Percentiles rank a stretch among this genome's conserved stretches.
phyloP scores from a whole-genome alignment of 805 yeast genomes.

The Candida stauntonica region DNA sequence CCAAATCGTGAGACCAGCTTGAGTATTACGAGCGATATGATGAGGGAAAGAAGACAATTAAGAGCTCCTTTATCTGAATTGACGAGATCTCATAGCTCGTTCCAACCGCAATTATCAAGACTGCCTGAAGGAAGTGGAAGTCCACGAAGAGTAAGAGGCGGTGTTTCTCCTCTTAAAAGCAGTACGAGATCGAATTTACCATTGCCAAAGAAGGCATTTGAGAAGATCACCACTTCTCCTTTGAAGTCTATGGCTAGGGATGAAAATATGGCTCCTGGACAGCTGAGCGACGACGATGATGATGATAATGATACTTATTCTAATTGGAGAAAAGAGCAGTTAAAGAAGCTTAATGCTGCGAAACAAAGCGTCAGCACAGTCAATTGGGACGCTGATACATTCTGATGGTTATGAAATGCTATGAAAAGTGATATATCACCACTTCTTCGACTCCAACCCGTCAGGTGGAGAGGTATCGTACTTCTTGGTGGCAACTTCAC shows the following conservation, averaged over 20 bases:
- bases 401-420: conserved; percentile 7
- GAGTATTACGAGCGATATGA: conserved; percentile 10
- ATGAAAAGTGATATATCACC: too few relatives aligned
- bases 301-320: conserved; percentile 23
- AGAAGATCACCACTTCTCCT: conserved; percentile 25
- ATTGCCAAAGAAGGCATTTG: conserved; percentile 3
- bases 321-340: conserved; percentile 27
- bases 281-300: conserved; percentile 14
- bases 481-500: conserved; percentile 62
- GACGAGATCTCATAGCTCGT: conserved; percentile 20
- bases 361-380: conserved; percentile 3
- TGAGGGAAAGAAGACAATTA: conserved; percentile 10
- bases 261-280: conserved; percentile 7
- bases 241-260: conserved; percentile 22
- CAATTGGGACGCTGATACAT: conserved; percentile 18
- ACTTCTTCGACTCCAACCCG: conserved; percentile 22
- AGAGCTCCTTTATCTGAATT: conserved; percentile 13
- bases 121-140: conserved; percentile 16
- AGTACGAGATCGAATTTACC: conserved; percentile 13
- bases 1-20: conserved; percentile 12
- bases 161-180: conserved; percentile 17
- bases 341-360: conserved; percentile 22
- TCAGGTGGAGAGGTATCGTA: conserved; percentile 34
- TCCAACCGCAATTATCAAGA: conserved; percentile 21
- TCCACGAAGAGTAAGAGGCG: conserved; percentile 10